These are phyloP conservation scores for Croton laevigatus DNA, from an alignment of 441 rosid species.

Conservation along the genomic window DNA sequence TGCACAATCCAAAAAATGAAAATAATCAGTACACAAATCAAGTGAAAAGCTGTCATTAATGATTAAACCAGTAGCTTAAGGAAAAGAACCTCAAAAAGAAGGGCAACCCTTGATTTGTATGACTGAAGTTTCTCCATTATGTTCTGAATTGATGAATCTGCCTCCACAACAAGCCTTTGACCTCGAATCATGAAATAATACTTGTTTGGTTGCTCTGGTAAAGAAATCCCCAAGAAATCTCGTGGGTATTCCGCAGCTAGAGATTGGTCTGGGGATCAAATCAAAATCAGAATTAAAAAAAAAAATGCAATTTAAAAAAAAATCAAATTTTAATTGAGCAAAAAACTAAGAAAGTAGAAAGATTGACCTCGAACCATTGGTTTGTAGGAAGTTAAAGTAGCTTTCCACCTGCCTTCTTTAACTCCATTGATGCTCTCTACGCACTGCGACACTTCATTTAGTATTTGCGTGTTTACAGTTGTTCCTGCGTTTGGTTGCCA, in stretches of 20 bases:
- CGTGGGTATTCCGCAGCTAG: conserved; percentile 59
- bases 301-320: too few relatives aligned
- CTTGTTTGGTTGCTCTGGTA: conserved; percentile 79
- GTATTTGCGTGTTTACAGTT: conserved; percentile 78
- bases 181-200: conserved; percentile 65
- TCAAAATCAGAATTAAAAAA: not conserved
- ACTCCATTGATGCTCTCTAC: conserved; percentile 78
- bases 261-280: conserved; percentile 42
- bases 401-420: conserved; percentile 93
- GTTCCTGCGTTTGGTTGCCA: conserved; percentile 93
- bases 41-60: not conserved
- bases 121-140: conserved; percentile 98
- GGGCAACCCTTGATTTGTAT: conserved; percentile 68
- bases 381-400: conserved; percentile 68
- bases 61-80: not conserved
- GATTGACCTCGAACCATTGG: conserved; percentile 51
- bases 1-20: conserved; percentile 14
- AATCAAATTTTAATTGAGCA: not conserved
- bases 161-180: conserved; percentile 72
- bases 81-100: conserved; percentile 58
- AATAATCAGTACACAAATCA: not conserved
- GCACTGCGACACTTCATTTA: conserved; percentile 77
- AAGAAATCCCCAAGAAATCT: conserved; percentile 73
- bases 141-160: conserved; percentile 73
- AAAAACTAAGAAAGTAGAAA: not conserved